Conservation (phyloP, 2,329 filamentous ascomycete genomes). For the Colletotrichum cereale region DNA sequence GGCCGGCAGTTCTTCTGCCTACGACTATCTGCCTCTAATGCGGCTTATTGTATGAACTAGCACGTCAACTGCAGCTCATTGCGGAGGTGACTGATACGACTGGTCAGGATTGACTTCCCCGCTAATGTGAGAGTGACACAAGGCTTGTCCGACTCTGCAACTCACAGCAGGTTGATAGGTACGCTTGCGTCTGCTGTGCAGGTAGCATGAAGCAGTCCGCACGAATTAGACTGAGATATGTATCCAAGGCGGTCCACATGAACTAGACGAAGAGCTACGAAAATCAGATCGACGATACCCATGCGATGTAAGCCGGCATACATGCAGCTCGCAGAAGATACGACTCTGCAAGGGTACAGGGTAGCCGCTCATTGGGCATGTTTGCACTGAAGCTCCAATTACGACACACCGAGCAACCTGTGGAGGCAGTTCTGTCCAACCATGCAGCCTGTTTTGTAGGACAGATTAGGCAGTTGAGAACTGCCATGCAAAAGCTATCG, state of each 20-base stretch:
- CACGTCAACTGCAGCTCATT: background rate
- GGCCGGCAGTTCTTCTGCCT: accelerated
- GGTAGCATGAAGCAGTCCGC: background rate
- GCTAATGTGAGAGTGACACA: background rate
- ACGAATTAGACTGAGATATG: no score
- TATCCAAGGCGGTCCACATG: background rate
- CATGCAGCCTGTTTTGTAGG: background rate
- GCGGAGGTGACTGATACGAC: background rate
- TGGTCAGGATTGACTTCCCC: background rate
- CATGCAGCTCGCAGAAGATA: background rate
- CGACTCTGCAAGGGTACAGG: background rate
- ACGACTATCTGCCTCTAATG: no score
- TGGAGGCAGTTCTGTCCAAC: background rate
- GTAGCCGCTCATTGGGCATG: background rate
- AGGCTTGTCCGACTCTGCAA: background rate
- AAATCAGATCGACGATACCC: background rate
- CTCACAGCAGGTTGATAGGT: background rate
- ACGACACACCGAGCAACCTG: background rate
- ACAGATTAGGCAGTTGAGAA: background rate
- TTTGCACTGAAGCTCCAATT: background rate
- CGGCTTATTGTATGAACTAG: no score
- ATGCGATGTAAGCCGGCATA: background rate
- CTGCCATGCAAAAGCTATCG: background rate
- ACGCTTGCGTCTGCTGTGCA: background rate
- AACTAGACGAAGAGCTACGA: background rate